phyloP scores from a whole-genome alignment of 2,329 filamentous ascomycete genomes.

The Penicillium sp. region DNA sequence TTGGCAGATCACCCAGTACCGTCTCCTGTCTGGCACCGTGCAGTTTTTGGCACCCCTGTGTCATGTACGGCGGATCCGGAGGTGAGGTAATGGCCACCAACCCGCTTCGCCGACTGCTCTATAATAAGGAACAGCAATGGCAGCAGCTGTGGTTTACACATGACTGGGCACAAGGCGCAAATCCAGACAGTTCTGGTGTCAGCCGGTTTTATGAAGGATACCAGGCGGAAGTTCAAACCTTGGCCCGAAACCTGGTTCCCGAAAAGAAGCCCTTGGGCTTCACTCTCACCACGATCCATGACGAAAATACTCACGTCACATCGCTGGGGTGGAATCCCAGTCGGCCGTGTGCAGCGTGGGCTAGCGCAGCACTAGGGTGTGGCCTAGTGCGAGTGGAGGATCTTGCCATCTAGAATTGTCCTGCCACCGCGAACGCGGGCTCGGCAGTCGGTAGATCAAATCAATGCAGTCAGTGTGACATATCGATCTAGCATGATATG shows the following conservation, averaged over 20 bases:
- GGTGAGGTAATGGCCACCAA: constrained; percentile 52
- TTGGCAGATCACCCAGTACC: constrained; percentile 45
- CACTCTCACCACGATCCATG: constrained; percentile 50
- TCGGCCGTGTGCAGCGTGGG: constrained; percentile 61
- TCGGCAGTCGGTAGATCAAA: constrained; percentile 1
- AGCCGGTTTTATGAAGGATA: constrained; percentile 46
- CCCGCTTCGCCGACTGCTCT: constrained; percentile 49
- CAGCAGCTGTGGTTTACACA: constrained; percentile 56
- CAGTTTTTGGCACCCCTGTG: constrained; percentile 49
- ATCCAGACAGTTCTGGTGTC: constrained; percentile 28
- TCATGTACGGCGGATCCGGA: constrained; percentile 50
- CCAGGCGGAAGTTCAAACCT: constrained; percentile 36
- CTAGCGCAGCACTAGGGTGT: constrained; percentile 61
- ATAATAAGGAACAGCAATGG: constrained; percentile 49
- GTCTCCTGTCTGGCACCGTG: constrained; percentile 33
- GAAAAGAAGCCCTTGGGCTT: constrained; percentile 32
- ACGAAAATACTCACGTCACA: constrained; percentile 60
- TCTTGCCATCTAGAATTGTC: constrained; percentile 44
- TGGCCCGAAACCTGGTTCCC: constrained; percentile 28
- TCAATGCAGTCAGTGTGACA: background rate
- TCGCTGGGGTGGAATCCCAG: constrained; percentile 66
- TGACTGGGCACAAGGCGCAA: constrained; percentile 46
- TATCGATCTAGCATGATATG: constrained; percentile 1
- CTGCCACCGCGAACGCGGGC: constrained; percentile 1
- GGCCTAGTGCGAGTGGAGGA: constrained; percentile 65